These are phyloP conservation scores for Camelina laxa DNA, from an alignment of 345 rosid species.

Conservation along the genomic window DNA sequence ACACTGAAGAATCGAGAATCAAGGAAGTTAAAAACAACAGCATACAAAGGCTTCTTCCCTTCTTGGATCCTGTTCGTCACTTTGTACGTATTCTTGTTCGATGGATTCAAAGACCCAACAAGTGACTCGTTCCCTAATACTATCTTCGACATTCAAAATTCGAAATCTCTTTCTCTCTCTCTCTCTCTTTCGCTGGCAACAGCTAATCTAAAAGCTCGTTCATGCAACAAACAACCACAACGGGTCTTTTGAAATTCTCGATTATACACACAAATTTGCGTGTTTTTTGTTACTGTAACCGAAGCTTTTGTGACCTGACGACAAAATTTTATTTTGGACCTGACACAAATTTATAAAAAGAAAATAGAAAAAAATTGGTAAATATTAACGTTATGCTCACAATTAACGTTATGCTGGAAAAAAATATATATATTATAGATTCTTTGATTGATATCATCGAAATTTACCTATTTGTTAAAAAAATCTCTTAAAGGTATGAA, in stretches of 20 bases:
- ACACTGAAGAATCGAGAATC: constrained; percentile 90
- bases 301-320: constrained; percentile 25
- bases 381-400: neutral
- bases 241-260: neutral
- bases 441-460: neutral
- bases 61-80: constrained; percentile 89
- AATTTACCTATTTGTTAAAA: neutral
- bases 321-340: neutral
- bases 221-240: constrained; percentile 21
- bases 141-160: constrained; percentile 62
- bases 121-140: constrained; percentile 81
- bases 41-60: constrained; percentile 92
- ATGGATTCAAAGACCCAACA: constrained; percentile 73
- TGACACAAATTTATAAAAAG: neutral
- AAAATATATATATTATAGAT: neutral
- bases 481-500: too few species aligned
- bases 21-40: constrained; percentile 92
- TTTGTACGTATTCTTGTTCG: constrained; percentile 80
- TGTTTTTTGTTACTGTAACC: constrained; percentile 21
- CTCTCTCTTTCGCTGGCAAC: neutral
- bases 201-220: constrained; percentile 19
- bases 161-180: constrained; percentile 19
- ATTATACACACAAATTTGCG: neutral
- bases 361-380: neutral
- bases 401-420: neutral